Evolutionary conservation across 2,329 filamentous ascomycete species (phyloP), one percentile per base, ranked within the genome.

Genomic region (Monilinia vaccinii-corymbosi): DNA sequence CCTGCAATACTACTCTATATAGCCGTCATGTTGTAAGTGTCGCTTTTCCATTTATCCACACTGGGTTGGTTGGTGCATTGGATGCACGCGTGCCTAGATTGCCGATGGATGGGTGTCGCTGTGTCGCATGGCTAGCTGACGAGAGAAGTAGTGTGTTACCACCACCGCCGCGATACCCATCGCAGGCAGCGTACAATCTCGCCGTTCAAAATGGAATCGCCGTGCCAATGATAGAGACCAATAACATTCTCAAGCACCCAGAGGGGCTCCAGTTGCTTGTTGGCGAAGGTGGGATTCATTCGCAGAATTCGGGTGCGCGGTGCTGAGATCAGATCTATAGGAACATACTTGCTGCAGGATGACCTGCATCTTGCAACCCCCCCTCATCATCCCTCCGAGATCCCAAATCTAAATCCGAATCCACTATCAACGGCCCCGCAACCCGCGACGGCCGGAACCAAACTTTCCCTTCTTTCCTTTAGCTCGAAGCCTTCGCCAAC

Each of bases 321-420:
- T 49, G 51, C 58, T 60, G 14, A 60, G 38, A 44, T 40, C 11
- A 31, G 23, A 8, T 10, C 7, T 38, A 57, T 67, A 94, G 91
- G 92, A 70, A 93, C 89, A 63, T 99, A 99, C 71, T 81, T 89
- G 25, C 82, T 97, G 47, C 88, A 91, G 73, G 93, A 99, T 75
- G 90, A 96, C 72, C 78, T 99, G 32, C 88, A 91, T 67, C 86
- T 99, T 60, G 93, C 94, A 48, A 97, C 92, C 38, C 94, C 94
- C 60, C 93, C 93, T 64, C 92, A 92, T 16, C 94, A 99, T 75
- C 94, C 94, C 25, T 96, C 92, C 63, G 94, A 99, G 78, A 86
- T 90, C 14, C 92, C 91, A 25, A 77, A 92, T 45, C 76, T 88
- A 61, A 97, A 95, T 71, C 88, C 89, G 48, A 99, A 97, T 71